These are phyloP conservation scores for Huiozyma sinensis DNA, from an alignment of 805 yeast genomes.

Conservation along the genomic window DNA sequence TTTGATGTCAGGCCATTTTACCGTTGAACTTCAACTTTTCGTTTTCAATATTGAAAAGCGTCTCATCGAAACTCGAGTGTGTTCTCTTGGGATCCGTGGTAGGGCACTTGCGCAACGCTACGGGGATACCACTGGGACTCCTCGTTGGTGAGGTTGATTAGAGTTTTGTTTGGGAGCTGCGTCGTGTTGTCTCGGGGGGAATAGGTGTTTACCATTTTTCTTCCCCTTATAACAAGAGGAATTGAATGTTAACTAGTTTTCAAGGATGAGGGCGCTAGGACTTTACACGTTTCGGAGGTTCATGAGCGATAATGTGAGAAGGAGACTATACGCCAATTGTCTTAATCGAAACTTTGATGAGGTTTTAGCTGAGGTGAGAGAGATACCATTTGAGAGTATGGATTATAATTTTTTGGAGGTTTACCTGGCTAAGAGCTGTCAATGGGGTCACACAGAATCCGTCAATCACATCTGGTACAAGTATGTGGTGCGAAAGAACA, in stretches of 20 bases:
- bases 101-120: no score
- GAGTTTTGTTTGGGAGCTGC: no score
- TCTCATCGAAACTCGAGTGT: no score
- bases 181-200: not conserved
- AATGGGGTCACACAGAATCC: conserved; percentile 20
- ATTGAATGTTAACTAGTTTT: no score
- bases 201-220: no score
- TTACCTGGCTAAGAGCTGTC: conserved; percentile 16
- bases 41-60: no score
- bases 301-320: conserved; percentile 8
- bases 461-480: conserved; percentile 22
- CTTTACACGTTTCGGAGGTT: not conserved
- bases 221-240: no score
- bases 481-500: conserved; percentile 14
- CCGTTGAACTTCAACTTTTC: no score
- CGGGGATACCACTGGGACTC: no score
- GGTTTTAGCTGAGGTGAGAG: conserved; percentile 8
- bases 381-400: conserved; percentile 11
- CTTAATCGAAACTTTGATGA: conserved; percentile 18
- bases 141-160: no score
- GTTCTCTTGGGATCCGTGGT: no score
- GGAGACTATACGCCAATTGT: conserved; percentile 13
- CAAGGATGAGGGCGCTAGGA: not conserved
- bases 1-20: no score
- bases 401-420: conserved; percentile 18